These are phyloP conservation scores for Albugo candida DNA, from an alignment of 352 stramenopile species.

Conservation along the genomic window DNA sequence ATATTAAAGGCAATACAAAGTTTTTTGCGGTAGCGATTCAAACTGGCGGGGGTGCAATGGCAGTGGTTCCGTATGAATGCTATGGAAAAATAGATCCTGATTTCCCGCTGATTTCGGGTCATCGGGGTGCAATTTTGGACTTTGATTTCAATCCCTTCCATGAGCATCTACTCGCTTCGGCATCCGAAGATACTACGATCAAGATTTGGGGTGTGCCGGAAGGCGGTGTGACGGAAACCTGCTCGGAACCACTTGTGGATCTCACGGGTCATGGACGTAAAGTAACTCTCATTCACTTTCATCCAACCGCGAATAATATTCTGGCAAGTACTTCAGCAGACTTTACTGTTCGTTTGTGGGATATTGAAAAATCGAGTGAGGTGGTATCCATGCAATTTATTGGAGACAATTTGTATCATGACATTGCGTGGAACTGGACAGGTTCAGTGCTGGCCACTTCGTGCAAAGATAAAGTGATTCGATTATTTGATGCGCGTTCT, in stretches of 20 bases:
- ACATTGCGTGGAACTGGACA: conserved; percentile 95
- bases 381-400: conserved; percentile 74
- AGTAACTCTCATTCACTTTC: conserved; percentile 96
- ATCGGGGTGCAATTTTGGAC: conserved; percentile 92
- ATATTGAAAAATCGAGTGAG: conserved; percentile 91
- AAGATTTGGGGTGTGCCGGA: conserved; percentile 96
- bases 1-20: conserved; percentile 99
- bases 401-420: conserved; percentile 89
- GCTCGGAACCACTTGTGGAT: conserved; percentile 91
- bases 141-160: conserved; percentile 99
- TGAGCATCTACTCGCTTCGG: conserved; percentile 90
- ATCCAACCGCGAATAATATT: conserved; percentile 95
- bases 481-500: conserved; percentile 90
- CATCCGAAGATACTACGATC: conserved; percentile 93
- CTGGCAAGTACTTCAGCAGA: conserved; percentile 89
- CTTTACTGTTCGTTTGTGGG: conserved; percentile 96
- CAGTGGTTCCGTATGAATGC: conserved; percentile 88
- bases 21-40: conserved; percentile 95
- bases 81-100: conserved; percentile 88
- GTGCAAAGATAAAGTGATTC: conserved; percentile 98
- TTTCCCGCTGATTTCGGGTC: conserved; percentile 88
- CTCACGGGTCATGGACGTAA: conserved; percentile 88
- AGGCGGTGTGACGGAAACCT: conserved; percentile 85
- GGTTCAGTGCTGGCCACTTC: conserved; percentile 87
- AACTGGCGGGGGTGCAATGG: conserved; percentile 77